A percentile compares a stretch with the other conserved stretches of the same genome.
phyloP scores from a whole-genome alignment of 805 yeast genomes.

The Metschnikowia bowlesiae region DNA sequence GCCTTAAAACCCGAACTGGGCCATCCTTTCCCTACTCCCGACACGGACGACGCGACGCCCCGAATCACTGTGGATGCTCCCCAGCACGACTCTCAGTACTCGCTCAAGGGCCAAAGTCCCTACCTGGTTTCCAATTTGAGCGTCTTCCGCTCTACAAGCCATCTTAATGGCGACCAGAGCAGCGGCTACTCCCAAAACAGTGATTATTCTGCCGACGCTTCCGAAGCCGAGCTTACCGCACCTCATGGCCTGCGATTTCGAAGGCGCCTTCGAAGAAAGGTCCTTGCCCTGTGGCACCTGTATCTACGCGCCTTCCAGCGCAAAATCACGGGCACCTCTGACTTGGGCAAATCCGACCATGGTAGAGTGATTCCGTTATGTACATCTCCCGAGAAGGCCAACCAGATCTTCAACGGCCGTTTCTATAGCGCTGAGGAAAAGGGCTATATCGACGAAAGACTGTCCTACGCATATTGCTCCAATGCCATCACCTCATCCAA shows the following conservation, averaged over 20 bases:
- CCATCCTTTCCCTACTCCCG: background rate
- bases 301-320: background rate
- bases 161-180: slow-evolving; percentile 6
- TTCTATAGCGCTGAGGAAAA: slow-evolving; percentile 20
- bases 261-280: slow-evolving; percentile 9
- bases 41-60: background rate
- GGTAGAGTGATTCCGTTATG: slow-evolving; percentile 77
- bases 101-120: slow-evolving; percentile 1
- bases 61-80: slow-evolving; percentile 9
- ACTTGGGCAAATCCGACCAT: slow-evolving; percentile 27
- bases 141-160: slow-evolving; percentile 11
- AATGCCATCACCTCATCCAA: slow-evolving; percentile 83
- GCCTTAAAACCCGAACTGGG: slow-evolving; percentile 2
- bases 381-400: slow-evolving; percentile 35
- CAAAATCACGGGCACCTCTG: slow-evolving; percentile 7
- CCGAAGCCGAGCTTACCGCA: background rate
- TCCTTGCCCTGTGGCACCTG: slow-evolving; percentile 25
- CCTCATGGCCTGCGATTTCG: slow-evolving; percentile 3
- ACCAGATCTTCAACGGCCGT: slow-evolving; percentile 26
- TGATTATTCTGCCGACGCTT: background rate
- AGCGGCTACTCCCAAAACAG: slow-evolving; percentile 7
- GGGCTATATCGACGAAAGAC: slow-evolving; percentile 65
- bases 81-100: background rate
- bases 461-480: slow-evolving; percentile 51
- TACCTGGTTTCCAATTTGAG: slow-evolving; percentile 5